These are phyloP conservation scores for Penicillium riverlandense DNA, from an alignment of 495 filamentous ascomycete species.

Conservation along the genomic window DNA sequence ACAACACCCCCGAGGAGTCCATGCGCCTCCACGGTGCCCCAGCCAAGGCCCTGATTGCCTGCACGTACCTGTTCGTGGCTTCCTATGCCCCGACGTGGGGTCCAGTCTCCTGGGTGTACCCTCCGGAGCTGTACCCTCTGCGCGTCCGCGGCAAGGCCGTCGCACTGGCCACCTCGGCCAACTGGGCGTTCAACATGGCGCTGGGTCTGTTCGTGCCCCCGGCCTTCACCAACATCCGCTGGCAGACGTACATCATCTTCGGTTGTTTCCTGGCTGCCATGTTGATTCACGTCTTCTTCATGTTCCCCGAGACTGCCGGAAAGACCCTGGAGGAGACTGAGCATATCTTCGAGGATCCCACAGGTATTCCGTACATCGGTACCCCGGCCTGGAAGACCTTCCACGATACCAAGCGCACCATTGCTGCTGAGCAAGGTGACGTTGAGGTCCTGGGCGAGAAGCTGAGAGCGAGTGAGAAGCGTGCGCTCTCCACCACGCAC, in stretches of 20 bases:
- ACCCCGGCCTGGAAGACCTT: constrained; percentile 64
- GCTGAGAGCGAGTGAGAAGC: constrained; percentile 12
- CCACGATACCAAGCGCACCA: constrained; percentile 17
- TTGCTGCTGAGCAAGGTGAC: constrained; percentile 16
- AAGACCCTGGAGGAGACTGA: constrained; percentile 77
- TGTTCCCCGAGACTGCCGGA: constrained; percentile 74
- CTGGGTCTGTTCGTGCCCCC: constrained; percentile 68
- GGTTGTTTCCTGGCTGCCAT: constrained; percentile 64
- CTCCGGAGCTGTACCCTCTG: constrained; percentile 60
- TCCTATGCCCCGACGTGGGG: constrained; percentile 53
- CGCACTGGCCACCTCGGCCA: constrained; percentile 58
- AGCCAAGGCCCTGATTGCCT: constrained; percentile 54
- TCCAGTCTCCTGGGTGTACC: constrained; percentile 59
- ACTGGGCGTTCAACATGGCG: constrained; percentile 76
- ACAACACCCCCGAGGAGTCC: constrained; percentile 24
- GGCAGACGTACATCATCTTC: constrained; percentile 70
- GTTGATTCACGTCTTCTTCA: constrained; percentile 67
- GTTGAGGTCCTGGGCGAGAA: constrained; percentile 18
- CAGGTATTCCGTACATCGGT: constrained; percentile 56
- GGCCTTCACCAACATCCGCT: constrained; percentile 62
- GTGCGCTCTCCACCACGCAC: constrained; percentile 4
- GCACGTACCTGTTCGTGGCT: constrained; percentile 59
- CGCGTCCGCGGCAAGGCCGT: constrained; percentile 57
- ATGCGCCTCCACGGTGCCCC: constrained; percentile 28
- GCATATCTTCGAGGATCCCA: constrained; percentile 57